Conservation (phyloP, 139 green algal species). For the Volvox africanus region DNA sequence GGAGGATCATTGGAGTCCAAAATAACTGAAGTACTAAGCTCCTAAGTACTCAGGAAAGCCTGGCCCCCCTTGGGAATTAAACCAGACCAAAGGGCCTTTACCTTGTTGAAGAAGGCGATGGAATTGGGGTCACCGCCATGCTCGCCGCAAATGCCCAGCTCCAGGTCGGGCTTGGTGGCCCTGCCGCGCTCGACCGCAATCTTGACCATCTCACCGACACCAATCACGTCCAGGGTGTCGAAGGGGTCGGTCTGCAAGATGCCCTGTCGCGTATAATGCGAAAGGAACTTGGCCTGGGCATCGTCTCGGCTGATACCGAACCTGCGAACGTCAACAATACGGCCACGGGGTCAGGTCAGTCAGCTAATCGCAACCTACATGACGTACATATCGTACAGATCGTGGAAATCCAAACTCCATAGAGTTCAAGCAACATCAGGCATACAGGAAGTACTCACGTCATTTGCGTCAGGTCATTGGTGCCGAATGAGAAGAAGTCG, state of each 20-base stretch:
- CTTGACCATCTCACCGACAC: constrained; percentile 87
- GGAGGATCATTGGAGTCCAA: too few relatives aligned
- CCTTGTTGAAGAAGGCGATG: constrained; percentile 83
- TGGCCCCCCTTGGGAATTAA: too few relatives aligned
- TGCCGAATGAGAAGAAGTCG: constrained; percentile 93
- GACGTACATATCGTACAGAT: too few relatives aligned
- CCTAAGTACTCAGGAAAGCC: too few relatives aligned
- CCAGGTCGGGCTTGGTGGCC: constrained; percentile 67
- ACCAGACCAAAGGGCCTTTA: too few relatives aligned
- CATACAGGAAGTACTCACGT: too few relatives aligned
- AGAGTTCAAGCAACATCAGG: too few relatives aligned
- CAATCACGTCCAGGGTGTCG: constrained; percentile 79
- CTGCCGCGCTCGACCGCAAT: constrained; percentile 78
- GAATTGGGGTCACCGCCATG: constrained; percentile 86
- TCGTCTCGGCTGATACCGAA: constrained; percentile 90
- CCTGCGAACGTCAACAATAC: too few relatives aligned
- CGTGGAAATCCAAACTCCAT: too few relatives aligned
- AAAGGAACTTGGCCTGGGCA: constrained; percentile 86
- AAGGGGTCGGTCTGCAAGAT: constrained; percentile 84
- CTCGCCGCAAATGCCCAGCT: constrained; percentile 92
- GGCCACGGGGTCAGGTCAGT: too few relatives aligned
- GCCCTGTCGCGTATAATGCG: constrained; percentile 74
- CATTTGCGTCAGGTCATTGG: constrained; percentile 94
- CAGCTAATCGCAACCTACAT: too few relatives aligned
- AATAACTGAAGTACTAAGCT: too few relatives aligned